Evolutionary conservation across 345 rosid species (phyloP), one percentile per base, ranked within the genome.

Genomic region (Populus tremula): DNA sequence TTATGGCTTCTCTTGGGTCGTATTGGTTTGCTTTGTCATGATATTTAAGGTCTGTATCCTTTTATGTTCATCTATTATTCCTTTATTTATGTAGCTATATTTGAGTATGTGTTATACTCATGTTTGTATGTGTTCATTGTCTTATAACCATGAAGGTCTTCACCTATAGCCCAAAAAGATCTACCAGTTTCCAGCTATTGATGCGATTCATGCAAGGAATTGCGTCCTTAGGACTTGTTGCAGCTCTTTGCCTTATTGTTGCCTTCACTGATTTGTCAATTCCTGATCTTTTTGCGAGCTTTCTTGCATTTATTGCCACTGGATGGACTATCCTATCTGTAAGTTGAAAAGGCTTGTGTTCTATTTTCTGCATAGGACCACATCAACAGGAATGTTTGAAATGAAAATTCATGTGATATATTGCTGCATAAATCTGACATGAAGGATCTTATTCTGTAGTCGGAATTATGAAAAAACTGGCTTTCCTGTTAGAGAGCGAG

Each of bases 1-100:
- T 50, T 96, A 92, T 53, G 99, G 99, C 79, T 92, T 88, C 87
- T 96, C 99, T 62, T 96, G 99, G 99, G 75, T 86, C 27, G 88
- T 90, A 74, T 84, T 96, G 89, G 90, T 82, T 79, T 89, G 67
- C 73, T 67, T 92, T 70, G 92, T 87, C 75, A 72, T 93, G 85
- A 78, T 93, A 71, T 96, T 89, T 82, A 90, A 93, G 98, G 99
- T 93, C 23, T 67, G 89, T 71, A 54, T 68, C 59, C 11, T 50
- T 69, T 45, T 56, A 36, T 18, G 20, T 18, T 38, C 13, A 29
- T 66, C 50, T 77, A 5, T 6, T 56, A 36, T 21, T 35, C 69
- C 8, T 69, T 67, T 67, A 12, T 21, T 23, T 53, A 11, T 63
- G 14, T 18, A 23, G 8, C 31, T 33, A 29, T 73, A 67, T 49